Evolutionary conservation across 345 rosid species (phyloP).

Genomic region (Moringa oleifera): DNA sequence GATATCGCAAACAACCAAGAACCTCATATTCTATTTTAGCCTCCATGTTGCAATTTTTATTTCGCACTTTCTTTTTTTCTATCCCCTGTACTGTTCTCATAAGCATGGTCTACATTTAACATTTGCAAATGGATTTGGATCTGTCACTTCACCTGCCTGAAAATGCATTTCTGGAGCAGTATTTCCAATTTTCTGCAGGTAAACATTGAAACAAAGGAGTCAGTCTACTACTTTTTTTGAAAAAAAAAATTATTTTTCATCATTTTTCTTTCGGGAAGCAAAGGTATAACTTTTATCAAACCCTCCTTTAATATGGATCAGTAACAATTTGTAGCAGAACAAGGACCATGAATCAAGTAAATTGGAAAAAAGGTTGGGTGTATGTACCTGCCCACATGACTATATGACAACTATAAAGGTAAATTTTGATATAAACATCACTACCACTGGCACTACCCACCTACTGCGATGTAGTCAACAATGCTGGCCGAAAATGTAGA

Average conservation of each 20-base stretch:
- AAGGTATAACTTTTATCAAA: not conserved
- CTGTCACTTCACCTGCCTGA: conserved; percentile 1
- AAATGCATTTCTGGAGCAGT: not conserved
- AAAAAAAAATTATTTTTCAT: not conserved
- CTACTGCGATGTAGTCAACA: conserved; percentile 26
- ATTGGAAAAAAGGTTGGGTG: not conserved
- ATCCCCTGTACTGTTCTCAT: not conserved
- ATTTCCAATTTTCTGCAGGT: conserved; percentile 5
- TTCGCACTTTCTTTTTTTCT: not conserved
- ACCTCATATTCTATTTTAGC: conserved; percentile 8
- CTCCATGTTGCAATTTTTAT: not conserved
- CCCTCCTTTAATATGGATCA: not conserved
- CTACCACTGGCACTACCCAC: conserved; percentile 11
- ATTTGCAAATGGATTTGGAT: not conserved
- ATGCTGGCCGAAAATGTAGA: conserved; percentile 12
- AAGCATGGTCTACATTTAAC: not conserved
- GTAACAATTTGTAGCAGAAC: not conserved
- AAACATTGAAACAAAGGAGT: not conserved
- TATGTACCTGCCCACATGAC: not conserved
- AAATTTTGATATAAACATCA: conserved; percentile 4
- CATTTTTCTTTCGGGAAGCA: not conserved
- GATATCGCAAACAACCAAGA: not conserved
- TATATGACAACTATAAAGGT: not conserved
- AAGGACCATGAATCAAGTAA: not conserved
- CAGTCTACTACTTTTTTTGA: not conserved